Conservation (phyloP, 306 rosid genomes). For the Spatholobus suberectus region DNA sequence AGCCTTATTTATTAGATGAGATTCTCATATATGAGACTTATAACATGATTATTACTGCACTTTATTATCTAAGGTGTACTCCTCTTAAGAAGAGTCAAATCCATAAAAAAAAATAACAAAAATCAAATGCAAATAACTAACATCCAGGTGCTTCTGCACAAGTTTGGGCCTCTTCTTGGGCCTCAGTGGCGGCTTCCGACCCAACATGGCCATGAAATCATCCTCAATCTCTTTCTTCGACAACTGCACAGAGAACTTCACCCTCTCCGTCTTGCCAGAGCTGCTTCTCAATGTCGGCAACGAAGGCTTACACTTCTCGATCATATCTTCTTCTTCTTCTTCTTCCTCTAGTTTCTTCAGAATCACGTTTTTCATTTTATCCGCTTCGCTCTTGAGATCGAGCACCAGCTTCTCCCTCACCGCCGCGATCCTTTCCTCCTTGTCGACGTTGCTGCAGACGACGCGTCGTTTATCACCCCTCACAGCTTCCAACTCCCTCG, state of each 20-base stretch:
- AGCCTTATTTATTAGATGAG: too few species aligned
- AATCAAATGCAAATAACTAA: too few species aligned
- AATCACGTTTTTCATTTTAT: constrained; percentile 64
- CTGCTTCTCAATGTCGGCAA: too few species aligned
- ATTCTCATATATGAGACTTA: too few species aligned
- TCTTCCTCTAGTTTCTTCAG: constrained; percentile 21
- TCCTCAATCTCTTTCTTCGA: constrained; percentile 70
- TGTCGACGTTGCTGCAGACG: constrained; percentile 17
- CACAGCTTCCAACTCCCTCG: constrained; percentile 40
- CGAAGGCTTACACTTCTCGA: too few species aligned
- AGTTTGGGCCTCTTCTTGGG: constrained; percentile 62
- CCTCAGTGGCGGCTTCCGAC: constrained; percentile 66
- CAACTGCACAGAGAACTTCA: constrained; percentile 56
- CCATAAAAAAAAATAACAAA: too few species aligned
- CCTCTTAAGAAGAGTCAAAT: too few species aligned
- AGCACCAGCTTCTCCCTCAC: constrained; percentile 67
- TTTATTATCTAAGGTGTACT: too few species aligned
- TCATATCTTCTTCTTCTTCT: too few species aligned
- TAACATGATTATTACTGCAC: too few species aligned
- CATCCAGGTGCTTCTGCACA: constrained; percentile 52
- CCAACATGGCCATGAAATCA: constrained; percentile 60
- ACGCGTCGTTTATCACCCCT: constrained; percentile 38
- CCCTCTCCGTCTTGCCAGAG: too few species aligned
- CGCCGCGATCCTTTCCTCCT: constrained; percentile 70
- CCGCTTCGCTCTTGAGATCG: constrained; percentile 68